Base-by-base conservation (phyloP, 352 stramenopile species). In the Phytopythium mirpurense region DNA sequence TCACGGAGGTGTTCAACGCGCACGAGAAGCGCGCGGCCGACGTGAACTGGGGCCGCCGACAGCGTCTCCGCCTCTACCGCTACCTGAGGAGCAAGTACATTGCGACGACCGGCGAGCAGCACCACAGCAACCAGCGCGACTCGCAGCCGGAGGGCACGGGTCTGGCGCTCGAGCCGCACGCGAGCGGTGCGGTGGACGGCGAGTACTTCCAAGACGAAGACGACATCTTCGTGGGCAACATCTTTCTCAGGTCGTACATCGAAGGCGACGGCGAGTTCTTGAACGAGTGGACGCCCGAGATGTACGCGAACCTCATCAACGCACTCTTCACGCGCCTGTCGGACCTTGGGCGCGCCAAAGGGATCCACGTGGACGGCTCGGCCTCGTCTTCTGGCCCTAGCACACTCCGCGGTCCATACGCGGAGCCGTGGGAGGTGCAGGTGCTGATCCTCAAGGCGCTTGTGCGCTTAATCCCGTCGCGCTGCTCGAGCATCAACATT, bases 161-260 rank as follows among this genome's bases (percentile, higher is more conserved):
- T 29, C 1, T 32, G 2, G 12, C 27, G 2, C 44, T 59, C 21
- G 60, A 59, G 16, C 18, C 42, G 0, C 46, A 26, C 7, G 5
- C 27, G 10, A 43, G 41, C 32, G 31, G 31, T 7, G 7, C 6
- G 6, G 10, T 21, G 10, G 40, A 49, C 12, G 63, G 67, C 21
- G 55, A 70, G 8, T 37, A 57, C n/a, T 59, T 72, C 44, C 56
- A 67, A 50, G 60, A 80, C 7, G 68, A 60, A 29, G 69, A 85
- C 7, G 78, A 93, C 55, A 62, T 93, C 16, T 89, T 86, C 31
- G 76, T 93, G 5, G 76, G 80, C 11, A 85, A 90, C 41, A 88
- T 94, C 49, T 94, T 93, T 51, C 31, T 94, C 23, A 68, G 68
- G 15, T 90, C 82, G 16, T 94, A 89, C 56, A 82, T 94, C 44